Conservation (phyloP, 345 rosid genomes). For the Eucalyptus curtisii region DNA sequence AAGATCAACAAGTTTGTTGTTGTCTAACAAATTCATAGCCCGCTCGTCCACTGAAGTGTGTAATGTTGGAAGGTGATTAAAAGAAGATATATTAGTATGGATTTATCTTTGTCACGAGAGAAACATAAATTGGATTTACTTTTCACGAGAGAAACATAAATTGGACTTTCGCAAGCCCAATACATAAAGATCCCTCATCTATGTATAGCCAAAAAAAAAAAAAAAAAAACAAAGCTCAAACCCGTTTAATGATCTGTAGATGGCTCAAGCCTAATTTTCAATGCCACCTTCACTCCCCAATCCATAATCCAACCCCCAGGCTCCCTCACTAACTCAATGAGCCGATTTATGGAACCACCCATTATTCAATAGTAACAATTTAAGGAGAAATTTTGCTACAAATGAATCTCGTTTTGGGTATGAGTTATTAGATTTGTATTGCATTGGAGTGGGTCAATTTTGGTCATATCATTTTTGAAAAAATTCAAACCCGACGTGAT, state of each 20-base stretch:
- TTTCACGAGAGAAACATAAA: background rate
- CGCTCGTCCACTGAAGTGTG: background rate
- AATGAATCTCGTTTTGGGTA: rapidly evolving
- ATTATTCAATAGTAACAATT: background rate
- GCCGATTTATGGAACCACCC: background rate
- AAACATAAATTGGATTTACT: background rate
- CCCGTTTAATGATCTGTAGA: background rate
- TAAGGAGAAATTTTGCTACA: background rate
- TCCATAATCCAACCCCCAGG: background rate
- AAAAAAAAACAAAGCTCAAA: background rate
- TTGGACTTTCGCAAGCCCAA: background rate
- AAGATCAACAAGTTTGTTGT: background rate
- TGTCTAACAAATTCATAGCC: background rate
- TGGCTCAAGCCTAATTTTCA: background rate
- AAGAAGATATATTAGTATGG: background rate
- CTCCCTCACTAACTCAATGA: background rate
- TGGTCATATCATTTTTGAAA: rapidly evolving
- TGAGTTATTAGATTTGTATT: background rate
- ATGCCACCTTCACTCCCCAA: background rate
- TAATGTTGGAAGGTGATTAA: background rate
- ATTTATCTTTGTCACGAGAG: background rate
- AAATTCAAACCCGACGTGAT: background rate
- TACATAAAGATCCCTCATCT: background rate
- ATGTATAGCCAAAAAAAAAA: background rate
- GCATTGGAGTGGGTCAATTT: background rate